Evolutionary conservation across 352 stramenopile genomes (phyloP).

Genomic region (Thalassiosira exigua): DNA sequence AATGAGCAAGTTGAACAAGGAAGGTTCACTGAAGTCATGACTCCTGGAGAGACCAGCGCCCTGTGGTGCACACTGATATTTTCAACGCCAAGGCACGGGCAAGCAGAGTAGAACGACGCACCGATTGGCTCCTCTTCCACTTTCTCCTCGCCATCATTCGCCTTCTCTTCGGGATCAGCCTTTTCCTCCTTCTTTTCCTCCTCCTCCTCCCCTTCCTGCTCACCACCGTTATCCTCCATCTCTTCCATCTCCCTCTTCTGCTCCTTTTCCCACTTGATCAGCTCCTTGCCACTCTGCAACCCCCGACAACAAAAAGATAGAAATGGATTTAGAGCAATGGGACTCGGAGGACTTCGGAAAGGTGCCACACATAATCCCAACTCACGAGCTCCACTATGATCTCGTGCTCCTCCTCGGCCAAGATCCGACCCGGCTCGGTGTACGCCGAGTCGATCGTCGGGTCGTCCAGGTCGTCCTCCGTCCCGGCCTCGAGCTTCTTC

Average conservation of each 20-base stretch:
- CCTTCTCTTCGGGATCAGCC: slow-evolving; percentile 29
- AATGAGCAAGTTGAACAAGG: slow-evolving; percentile 3
- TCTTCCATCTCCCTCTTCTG: slow-evolving; percentile 60
- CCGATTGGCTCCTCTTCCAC: slow-evolving; percentile 30
- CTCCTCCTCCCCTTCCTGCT: slow-evolving; percentile 40
- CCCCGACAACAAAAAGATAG: not conserved
- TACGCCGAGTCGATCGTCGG: slow-evolving; percentile 82
- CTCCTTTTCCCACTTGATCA: slow-evolving; percentile 83
- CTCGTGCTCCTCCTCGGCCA: slow-evolving; percentile 84
- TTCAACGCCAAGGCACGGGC: too few relatives aligned
- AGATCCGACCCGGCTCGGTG: slow-evolving; percentile 74
- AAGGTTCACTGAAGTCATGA: too few relatives aligned
- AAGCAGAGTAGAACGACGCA: too few relatives aligned
- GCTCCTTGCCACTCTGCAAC: slow-evolving; percentile 74
- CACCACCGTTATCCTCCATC: slow-evolving; percentile 42
- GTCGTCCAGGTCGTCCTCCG: slow-evolving; percentile 83
- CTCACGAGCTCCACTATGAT: slow-evolving; percentile 75
- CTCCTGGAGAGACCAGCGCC: too few relatives aligned
- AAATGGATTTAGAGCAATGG: too few relatives aligned
- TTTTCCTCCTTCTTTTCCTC: slow-evolving; percentile 35
- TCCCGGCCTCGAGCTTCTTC: slow-evolving; percentile 80
- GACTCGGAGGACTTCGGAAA: too few relatives aligned
- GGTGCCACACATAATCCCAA: not conserved
- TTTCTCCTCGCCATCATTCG: slow-evolving; percentile 34
- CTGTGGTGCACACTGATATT: too few relatives aligned